Percentiles rank a stretch among this genome's conserved stretches.
These are phyloP conservation scores for Daldinia decipiens DNA, from an alignment of 495 filamentous ascomycete species.

Conservation along the genomic window DNA sequence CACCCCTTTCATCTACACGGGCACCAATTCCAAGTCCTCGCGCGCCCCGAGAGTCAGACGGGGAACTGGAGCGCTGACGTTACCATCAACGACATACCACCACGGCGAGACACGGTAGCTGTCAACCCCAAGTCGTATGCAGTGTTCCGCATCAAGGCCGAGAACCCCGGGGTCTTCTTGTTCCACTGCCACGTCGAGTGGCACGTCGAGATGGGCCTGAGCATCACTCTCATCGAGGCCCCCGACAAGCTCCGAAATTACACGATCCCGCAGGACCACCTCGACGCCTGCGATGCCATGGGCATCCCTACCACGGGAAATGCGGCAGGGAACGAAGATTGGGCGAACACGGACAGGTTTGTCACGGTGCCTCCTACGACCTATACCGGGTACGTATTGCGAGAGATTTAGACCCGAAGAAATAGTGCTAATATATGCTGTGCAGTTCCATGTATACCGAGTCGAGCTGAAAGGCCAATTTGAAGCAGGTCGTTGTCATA, in stretches of 20 bases:
- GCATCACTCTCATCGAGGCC: constrained; percentile 75
- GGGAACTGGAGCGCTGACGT: constrained; percentile 56
- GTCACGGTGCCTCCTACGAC: constrained; percentile 52
- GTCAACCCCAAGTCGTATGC: constrained; percentile 64
- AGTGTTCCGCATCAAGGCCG: constrained; percentile 66
- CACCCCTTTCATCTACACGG: constrained; percentile 71
- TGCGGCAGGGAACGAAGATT: constrained; percentile 76
- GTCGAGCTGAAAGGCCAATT: constrained; percentile 8
- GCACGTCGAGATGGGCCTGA: constrained; percentile 79
- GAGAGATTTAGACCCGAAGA: neutral
- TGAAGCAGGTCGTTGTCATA: neutral
- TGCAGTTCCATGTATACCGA: constrained; percentile 34
- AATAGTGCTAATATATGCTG: constrained; percentile 8
- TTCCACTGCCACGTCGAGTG: constrained; percentile 88
- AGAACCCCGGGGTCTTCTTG: constrained; percentile 82
- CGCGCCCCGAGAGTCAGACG: constrained; percentile 55
- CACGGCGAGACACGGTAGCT: constrained; percentile 62
- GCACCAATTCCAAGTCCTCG: constrained; percentile 80
- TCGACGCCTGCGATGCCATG: constrained; percentile 64
- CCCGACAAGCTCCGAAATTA: constrained; percentile 68
- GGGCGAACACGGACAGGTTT: constrained; percentile 68
- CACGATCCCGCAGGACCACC: constrained; percentile 70
- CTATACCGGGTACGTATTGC: constrained; percentile 53
- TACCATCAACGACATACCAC: constrained; percentile 57
- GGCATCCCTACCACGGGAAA: constrained; percentile 70